phyloP scores from a whole-genome alignment of 306 rosid genomes.

The Corylus heterophylla region DNA sequence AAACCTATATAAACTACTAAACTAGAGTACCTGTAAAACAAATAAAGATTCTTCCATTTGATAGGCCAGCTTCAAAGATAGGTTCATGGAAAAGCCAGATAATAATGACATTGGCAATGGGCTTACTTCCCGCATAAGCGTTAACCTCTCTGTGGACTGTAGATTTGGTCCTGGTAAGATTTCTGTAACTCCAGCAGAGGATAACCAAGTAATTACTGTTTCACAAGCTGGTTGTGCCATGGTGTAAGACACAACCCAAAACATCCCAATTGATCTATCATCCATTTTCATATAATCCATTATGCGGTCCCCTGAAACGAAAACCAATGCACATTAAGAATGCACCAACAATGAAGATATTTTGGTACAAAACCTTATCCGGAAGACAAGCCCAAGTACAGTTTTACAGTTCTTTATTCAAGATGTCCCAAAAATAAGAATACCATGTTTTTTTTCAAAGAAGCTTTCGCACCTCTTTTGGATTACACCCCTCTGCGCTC shows the following conservation, averaged over 20 bases:
- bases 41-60: constrained; percentile 94
- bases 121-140: constrained; percentile 86
- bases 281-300: constrained; percentile 99
- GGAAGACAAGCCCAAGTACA: too few relatives aligned
- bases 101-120: constrained; percentile 94
- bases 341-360: neutral
- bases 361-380: neutral
- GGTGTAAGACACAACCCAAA: constrained; percentile 99
- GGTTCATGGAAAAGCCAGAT: constrained; percentile 92
- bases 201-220: constrained; percentile 84
- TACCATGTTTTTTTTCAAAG: too few relatives aligned
- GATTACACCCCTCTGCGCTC: too few relatives aligned
- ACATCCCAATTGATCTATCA: constrained; percentile 97
- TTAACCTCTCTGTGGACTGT: constrained; percentile 66
- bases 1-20: neutral
- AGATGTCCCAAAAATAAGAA: too few relatives aligned
- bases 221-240: constrained; percentile 99
- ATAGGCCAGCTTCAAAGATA: constrained; percentile 75
- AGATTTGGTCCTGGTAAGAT: constrained; percentile 59
- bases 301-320: constrained; percentile 76
- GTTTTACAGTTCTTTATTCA: too few relatives aligned
- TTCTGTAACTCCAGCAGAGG: constrained; percentile 72
- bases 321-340: neutral
- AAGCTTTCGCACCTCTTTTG: too few relatives aligned
- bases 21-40: constrained; percentile 65